Evolutionary conservation across 768 basidiomycete genomes (phyloP).

Genomic region (Tylopilus sp.): DNA sequence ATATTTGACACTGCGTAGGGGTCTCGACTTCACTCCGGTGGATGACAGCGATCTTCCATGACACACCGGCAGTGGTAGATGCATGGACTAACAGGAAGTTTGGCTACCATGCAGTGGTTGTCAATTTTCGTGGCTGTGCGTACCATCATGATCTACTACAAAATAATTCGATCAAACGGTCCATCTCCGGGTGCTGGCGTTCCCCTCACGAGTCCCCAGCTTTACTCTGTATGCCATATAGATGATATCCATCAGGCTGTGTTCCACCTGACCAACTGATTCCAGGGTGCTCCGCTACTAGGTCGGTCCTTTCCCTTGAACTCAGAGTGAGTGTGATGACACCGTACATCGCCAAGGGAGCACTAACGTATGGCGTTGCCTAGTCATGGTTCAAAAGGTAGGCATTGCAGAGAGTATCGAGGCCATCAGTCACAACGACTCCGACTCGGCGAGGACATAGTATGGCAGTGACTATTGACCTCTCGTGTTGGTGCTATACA

Average conservation of each 20-base stretch:
- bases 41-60: slow-evolving; percentile 18
- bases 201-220: slow-evolving; percentile 74
- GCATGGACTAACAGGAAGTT: slow-evolving; percentile 35
- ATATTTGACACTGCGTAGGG: slow-evolving; percentile 15
- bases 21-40: slow-evolving; percentile 32
- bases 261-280: slow-evolving; percentile 65
- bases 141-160: slow-evolving; percentile 16
- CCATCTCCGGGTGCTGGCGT: slow-evolving; percentile 70
- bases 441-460: too few species aligned
- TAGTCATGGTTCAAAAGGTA: too few species aligned
- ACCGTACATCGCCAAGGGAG: slow-evolving; percentile 85
- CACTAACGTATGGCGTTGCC: too few species aligned
- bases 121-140: slow-evolving; percentile 92
- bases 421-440: too few species aligned
- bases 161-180: slow-evolving; percentile 11
- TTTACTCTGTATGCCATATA: slow-evolving; percentile 88
- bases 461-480: too few species aligned
- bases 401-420: too few species aligned
- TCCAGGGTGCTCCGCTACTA: slow-evolving; percentile 79
- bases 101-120: slow-evolving; percentile 78
- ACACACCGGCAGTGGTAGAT: slow-evolving; percentile 33
- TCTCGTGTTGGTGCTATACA: too few species aligned
- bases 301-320: slow-evolving; percentile 92
- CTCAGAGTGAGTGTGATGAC: slow-evolving; percentile 91
- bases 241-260: slow-evolving; percentile 84